Base-by-base conservation (phyloP, 177 flowering plant species). In the Vitis hybrid region DNA sequence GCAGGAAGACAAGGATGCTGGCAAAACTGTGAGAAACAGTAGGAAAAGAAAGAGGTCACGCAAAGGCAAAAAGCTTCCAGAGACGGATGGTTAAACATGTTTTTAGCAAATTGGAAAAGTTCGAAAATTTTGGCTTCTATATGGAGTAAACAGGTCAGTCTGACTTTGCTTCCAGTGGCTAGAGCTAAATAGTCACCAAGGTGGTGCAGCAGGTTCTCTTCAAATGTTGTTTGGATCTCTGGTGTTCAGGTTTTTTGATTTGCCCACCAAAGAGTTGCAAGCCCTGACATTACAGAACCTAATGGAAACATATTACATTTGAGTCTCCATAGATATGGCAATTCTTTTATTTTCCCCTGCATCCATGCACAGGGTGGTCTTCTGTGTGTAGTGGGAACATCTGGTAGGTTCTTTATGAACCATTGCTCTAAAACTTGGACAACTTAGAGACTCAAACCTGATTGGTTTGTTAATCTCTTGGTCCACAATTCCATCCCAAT, bases 41-140 rank as follows among this genome's bases (percentile, higher is more conserved):
- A 73, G 81, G 75, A 84, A 81, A 61, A 67, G 90, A 77, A 86
- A 81, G 68, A 82, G 86, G 66, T 71, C 86, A 45, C 79, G 70
- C n/a, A 73, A 63, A 31, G 59, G 73, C 59, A 76, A 58, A 58
- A 76, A 67, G 11, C 62, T 22, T 60, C 77, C 67, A 3, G 78
- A 59, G n/a, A 20, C 68, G 58, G 56, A 56, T 82, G 48, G 48
- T 39, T 39, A 39, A 39, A 39, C 48, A 39, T 39, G 48, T 34
- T n/a, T 11, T 22, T 26, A 9, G 15, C 49, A 65, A 20, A 50
- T 65, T 50, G 55, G 56, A 50, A 12, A 5, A 52, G 26, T 39
- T 13, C 49, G 5, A 59, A 18, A 26, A 59, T 19, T 50, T 50
- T 48, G 39, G 54, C 34, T 50, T 65, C 2, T 50, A 22, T 50